Evolutionary conservation across 176 grass and related monocot species (phyloP).

Genomic region (Oryza rufipogon): DNA sequence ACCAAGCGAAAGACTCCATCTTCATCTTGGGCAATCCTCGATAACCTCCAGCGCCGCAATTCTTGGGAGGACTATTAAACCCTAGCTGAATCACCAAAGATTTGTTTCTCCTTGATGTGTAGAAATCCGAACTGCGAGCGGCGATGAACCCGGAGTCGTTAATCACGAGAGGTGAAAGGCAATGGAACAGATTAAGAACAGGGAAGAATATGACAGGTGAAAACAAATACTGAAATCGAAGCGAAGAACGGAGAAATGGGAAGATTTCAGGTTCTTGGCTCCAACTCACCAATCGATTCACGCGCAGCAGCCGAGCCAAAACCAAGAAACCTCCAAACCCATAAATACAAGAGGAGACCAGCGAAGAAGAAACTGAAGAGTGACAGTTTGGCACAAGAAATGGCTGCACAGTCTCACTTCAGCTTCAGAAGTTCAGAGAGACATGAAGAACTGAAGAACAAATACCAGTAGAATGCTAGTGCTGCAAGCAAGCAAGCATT

Average conservation of each 20-base stretch:
- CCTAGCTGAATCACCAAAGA: background rate
- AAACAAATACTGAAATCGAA: background rate
- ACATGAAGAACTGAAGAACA: background rate
- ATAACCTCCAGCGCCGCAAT: slow-evolving; percentile 12
- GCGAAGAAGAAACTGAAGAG: background rate
- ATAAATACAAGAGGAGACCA: background rate
- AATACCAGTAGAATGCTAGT: background rate
- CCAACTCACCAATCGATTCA: slow-evolving; percentile 21
- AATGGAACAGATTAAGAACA: slow-evolving; percentile 3
- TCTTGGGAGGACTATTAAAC: slow-evolving; percentile 4
- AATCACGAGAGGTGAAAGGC: background rate
- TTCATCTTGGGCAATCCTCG: background rate
- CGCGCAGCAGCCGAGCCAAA: background rate
- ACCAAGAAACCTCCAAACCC: background rate
- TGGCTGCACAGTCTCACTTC: too few relatives aligned
- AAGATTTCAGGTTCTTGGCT: background rate
- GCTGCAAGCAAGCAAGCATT: background rate
- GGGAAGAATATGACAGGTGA: too few relatives aligned
- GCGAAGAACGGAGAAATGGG: background rate
- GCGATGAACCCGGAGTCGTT: background rate
- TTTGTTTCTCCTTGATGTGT: background rate
- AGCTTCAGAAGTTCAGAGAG: background rate
- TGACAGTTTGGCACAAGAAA: too few relatives aligned
- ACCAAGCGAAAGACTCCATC: slow-evolving; percentile 20
- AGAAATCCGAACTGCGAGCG: background rate